Conservation (phyloP, 2,329 filamentous ascomycete species). For the Monilinia laxa region DNA sequence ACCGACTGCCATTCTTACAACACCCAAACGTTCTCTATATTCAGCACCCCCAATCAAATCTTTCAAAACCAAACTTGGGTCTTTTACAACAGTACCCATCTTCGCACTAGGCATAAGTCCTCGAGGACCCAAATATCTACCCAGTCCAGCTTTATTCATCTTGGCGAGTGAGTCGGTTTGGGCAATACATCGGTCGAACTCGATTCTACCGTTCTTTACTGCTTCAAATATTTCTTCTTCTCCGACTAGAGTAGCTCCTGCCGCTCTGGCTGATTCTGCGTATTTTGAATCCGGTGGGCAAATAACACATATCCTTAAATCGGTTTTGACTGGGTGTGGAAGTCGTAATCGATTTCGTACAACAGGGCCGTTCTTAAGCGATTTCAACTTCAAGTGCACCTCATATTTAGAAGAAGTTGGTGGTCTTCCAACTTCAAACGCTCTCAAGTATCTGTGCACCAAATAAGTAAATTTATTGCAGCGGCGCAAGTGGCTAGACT, state of each 20-base stretch:
- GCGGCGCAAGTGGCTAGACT: constrained; percentile 34
- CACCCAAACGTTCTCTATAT: constrained; percentile 82
- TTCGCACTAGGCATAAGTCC: constrained; percentile 91
- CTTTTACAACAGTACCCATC: constrained; percentile 82
- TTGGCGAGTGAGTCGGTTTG: constrained; percentile 75
- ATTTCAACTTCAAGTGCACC: constrained; percentile 76
- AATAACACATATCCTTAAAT: constrained; percentile 86
- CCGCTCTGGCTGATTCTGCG: constrained; percentile 69
- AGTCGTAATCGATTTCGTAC: constrained; percentile 85
- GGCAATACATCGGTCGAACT: constrained; percentile 88
- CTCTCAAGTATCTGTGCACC: constrained; percentile 73
- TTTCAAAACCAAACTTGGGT: constrained; percentile 71
- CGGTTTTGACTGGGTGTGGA: constrained; percentile 85
- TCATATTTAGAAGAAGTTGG: constrained; percentile 82
- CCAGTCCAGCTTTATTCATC: constrained; percentile 78
- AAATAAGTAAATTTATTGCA: constrained; percentile 19
- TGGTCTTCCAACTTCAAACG: constrained; percentile 82
- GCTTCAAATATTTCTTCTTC: constrained; percentile 82
- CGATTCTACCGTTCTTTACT: constrained; percentile 69
- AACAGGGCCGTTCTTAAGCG: constrained; percentile 80
- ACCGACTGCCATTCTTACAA: constrained; percentile 85
- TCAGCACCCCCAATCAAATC: constrained; percentile 82
- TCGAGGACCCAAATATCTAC: constrained; percentile 78
- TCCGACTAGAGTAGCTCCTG: constrained; percentile 80
- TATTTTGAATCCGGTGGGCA: constrained; percentile 77